Base-by-base conservation (phyloP, 140 eudicot genomes). In the Cichorium intybus region DNA sequence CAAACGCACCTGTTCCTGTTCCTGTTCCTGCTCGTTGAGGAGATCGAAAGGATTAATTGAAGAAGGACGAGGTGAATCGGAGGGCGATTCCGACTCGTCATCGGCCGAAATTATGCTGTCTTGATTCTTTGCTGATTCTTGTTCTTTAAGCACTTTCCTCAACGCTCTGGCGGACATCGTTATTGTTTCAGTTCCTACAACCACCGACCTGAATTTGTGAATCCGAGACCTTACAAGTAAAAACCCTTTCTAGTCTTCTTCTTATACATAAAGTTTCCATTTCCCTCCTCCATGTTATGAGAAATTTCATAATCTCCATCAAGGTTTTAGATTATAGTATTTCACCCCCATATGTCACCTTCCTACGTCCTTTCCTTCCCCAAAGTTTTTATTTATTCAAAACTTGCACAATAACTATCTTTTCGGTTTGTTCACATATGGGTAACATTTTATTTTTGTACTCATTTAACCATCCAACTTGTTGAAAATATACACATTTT, bases 11-110 rank as follows among this genome's bases (percentile, higher is more conserved):
- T 84, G 86, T 0, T 60, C 67, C 35, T 71, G 64, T 5, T 43
- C 49, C 49, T 43, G 49, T 20, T 43, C 83, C 23, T 75, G 71
- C 6, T 79, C 84, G 70, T 81, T 71, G 53, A 86, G 97, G 62
- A 90, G 87, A 84, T 84, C 87, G 73, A 90, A 90, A 0, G 82
- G 87, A 53, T 90, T 90, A 20, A 43, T 29, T 2, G 66, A 20
- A 59, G 61, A 72, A 17, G 84, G 71, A 24, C 69, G 35, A 2
- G 75, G 61, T 31, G 86, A 68, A 18, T 65, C 75, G 22, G 83
- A 48, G 29, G 63, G 60, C 4, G 82, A 60, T 23, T 71, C 82
- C 29, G 80, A 77, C 2, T 81, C 87, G 16, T 81, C 87, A 35
- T 70, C 85, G 24, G 54, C 74, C 2, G 64, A 50, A 24, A 22